These are phyloP conservation scores for Mycena chlorophos DNA, from an alignment of 768 basidiomycete genomes.

Conservation along the genomic window DNA sequence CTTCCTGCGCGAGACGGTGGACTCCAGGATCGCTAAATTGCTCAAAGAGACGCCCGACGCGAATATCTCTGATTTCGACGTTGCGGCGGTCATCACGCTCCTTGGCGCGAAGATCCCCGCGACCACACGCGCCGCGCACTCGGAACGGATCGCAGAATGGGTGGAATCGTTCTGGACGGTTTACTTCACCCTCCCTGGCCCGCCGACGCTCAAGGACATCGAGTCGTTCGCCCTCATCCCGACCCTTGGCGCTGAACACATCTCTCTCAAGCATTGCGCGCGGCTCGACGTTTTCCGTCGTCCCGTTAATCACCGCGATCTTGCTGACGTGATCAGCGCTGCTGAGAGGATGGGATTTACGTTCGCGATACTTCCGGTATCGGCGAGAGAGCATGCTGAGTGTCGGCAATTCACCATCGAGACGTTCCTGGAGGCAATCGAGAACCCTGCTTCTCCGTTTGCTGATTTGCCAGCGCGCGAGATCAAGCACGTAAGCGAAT, in stretches of 20 bases:
- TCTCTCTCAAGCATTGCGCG: slow-evolving; percentile 16
- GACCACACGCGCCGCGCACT: slow-evolving; percentile 4
- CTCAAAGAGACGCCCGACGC: slow-evolving; percentile 6
- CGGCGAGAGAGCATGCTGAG: neutral
- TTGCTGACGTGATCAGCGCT: slow-evolving; percentile 9
- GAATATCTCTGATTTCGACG: slow-evolving; percentile 17
- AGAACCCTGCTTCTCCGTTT: slow-evolving; percentile 4
- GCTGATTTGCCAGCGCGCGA: slow-evolving; percentile 8
- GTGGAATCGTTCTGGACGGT: slow-evolving; percentile 19
- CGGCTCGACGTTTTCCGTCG: slow-evolving; percentile 15
- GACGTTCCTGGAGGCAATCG: slow-evolving; percentile 13
- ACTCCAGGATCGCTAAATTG: slow-evolving; percentile 1
- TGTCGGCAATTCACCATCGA: slow-evolving; percentile 8
- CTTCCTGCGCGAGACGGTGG: slow-evolving; percentile 12
- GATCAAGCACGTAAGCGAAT: slow-evolving; percentile 5
- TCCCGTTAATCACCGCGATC: neutral
- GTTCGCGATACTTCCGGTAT: slow-evolving; percentile 14
- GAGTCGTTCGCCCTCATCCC: slow-evolving; percentile 16
- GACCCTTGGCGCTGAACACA: slow-evolving; percentile 10
- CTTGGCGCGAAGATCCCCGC: neutral
- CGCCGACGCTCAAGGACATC: slow-evolving; percentile 2
- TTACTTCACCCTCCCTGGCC: slow-evolving; percentile 9
- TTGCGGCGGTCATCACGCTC: slow-evolving; percentile 8
- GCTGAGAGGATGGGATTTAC: slow-evolving; percentile 10
- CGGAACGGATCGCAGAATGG: slow-evolving; percentile 8